Evolutionary conservation across 257 asterid genomes (phyloP).

Genomic region (Leptodermis oblonga): DNA sequence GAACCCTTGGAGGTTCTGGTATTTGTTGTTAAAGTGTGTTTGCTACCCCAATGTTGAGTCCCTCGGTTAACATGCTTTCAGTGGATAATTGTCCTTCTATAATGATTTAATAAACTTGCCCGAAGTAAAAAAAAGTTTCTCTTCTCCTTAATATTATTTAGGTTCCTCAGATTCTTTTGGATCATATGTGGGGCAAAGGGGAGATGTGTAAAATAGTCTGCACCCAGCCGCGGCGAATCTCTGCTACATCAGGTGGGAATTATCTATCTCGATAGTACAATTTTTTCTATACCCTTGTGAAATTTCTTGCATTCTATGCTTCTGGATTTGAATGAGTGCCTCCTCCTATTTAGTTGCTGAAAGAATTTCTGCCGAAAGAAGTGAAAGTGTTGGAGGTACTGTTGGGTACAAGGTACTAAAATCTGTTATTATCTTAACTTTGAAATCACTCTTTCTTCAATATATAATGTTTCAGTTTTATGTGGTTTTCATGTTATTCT

Average conservation of each 20-base stretch:
- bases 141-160: constrained; percentile 13
- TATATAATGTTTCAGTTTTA: background rate
- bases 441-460: background rate
- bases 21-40: background rate
- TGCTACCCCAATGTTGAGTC: background rate
- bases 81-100: background rate
- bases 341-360: constrained; percentile 74
- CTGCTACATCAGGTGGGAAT: constrained; percentile 80
- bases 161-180: constrained; percentile 94
- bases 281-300: background rate
- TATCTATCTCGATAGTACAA: background rate
- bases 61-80: background rate
- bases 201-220: constrained; percentile 83
- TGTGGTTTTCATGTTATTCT: background rate
- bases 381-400: constrained; percentile 77
- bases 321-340: constrained; percentile 7
- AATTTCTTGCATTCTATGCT: background rate
- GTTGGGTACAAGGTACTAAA: constrained; percentile 86
- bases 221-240: constrained; percentile 90
- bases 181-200: constrained; percentile 81
- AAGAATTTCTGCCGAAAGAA: constrained; percentile 93
- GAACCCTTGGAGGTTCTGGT: background rate
- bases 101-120: background rate
- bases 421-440: constrained; percentile 10
- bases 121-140: background rate